Evolutionary conservation across 1,284 basidiomycete species (phyloP).

Genomic region (Ceratobasidium theobromae): DNA sequence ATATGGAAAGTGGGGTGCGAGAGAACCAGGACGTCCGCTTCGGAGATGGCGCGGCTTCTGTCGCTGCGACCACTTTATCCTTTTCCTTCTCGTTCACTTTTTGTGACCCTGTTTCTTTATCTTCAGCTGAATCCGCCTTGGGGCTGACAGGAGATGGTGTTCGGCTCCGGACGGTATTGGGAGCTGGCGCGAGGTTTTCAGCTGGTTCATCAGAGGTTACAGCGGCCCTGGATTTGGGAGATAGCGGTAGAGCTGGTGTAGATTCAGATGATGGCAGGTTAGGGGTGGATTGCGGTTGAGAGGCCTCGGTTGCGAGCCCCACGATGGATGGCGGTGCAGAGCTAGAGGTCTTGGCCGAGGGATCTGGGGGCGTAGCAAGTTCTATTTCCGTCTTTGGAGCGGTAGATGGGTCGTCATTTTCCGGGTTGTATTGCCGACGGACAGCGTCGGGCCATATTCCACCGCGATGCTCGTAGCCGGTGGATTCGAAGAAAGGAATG

Average conservation of each 20-base stretch:
- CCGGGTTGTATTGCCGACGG: conserved; percentile 43
- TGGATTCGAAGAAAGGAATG: conserved; percentile 90
- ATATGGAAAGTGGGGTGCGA: neutral
- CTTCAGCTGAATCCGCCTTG: conserved; percentile 39
- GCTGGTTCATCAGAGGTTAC: neutral
- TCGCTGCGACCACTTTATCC: neutral
- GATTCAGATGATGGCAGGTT: conserved; percentile 20
- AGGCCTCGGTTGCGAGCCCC: conserved; percentile 7
- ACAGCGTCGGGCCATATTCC: conserved; percentile 88
- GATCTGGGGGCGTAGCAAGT: neutral
- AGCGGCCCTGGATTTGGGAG: neutral
- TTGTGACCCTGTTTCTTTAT: conserved; percentile 36
- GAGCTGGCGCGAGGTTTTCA: neutral
- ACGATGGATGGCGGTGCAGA: conserved; percentile 17
- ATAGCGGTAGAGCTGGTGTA: neutral
- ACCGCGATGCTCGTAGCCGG: conserved; percentile 66
- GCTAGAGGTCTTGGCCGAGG: neutral
- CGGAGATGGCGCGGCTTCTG: neutral
- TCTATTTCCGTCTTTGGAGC: conserved; percentile 26
- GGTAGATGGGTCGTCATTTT: conserved; percentile 16
- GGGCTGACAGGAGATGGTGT: neutral
- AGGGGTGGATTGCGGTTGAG: neutral
- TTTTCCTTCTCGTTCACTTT: conserved; percentile 9
- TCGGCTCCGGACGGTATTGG: conserved; percentile 3
- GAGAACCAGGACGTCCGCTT: conserved; percentile 30